These are phyloP conservation scores for Hypoxylon sp. DNA, from an alignment of 2,329 filamentous ascomycete species.

Conservation along the genomic window DNA sequence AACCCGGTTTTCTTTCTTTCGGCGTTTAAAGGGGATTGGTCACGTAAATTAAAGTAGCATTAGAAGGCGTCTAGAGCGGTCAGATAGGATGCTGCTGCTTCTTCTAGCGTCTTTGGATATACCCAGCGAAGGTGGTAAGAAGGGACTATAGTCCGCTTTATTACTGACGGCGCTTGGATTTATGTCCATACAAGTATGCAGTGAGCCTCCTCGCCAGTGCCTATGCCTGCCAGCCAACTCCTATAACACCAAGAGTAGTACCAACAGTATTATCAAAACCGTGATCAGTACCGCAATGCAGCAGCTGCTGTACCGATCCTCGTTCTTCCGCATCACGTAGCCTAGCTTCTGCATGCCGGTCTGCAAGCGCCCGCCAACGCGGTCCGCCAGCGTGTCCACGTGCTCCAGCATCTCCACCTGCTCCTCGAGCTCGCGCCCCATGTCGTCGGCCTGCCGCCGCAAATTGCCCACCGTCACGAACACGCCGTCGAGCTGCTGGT, in stretches of 20 bases:
- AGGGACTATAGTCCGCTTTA: constrained; percentile 24
- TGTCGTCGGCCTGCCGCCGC: constrained; percentile 89
- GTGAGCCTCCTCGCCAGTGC: constrained; percentile 6
- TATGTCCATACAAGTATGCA: constrained; percentile 19
- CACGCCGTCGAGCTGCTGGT: constrained; percentile 91
- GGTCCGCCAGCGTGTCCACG: constrained; percentile 85
- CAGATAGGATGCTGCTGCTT: constrained; percentile 26
- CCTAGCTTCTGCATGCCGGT: constrained; percentile 88
- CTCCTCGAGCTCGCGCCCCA: constrained; percentile 96
- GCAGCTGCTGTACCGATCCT: constrained; percentile 88
- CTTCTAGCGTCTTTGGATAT: constrained; percentile 32
- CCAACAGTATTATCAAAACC: constrained; percentile 85
- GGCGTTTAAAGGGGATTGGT: constrained; percentile 29
- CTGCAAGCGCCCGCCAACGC: constrained; percentile 87
- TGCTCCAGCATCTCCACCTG: constrained; percentile 89
- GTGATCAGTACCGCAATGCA: constrained; percentile 92
- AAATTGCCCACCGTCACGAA: constrained; percentile 94
- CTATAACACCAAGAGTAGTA: constrained; percentile 77
- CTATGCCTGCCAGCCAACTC: constrained; percentile 8
- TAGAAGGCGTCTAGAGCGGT: constrained; percentile 38
- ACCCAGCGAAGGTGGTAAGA: constrained; percentile 26
- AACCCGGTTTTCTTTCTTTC: neutral
- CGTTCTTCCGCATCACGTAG: constrained; percentile 87
- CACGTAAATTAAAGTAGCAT: constrained; percentile 43
- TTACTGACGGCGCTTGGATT: constrained; percentile 17